Evolutionary conservation across 306 rosid genomes (phyloP).

Genomic region (Sicyos edulis): DNA sequence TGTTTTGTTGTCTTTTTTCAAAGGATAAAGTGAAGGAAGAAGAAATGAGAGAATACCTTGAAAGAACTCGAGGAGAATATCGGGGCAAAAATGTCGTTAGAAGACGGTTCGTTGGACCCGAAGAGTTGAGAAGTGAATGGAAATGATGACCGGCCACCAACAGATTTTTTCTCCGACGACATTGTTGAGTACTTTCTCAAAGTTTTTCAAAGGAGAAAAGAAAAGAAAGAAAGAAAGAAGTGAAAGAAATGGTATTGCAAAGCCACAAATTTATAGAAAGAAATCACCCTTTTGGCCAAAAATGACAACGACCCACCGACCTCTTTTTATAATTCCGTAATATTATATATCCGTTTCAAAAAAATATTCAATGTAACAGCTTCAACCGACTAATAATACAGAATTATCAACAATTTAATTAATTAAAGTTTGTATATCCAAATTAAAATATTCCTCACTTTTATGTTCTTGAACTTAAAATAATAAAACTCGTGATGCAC

Average conservation of each 20-base stretch:
- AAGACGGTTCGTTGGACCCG: slow-evolving; percentile 42
- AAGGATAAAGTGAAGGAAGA: too few species aligned
- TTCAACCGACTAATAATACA: too few species aligned
- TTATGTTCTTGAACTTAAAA: too few species aligned
- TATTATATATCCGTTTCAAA: too few species aligned
- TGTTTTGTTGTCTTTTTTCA: too few species aligned
- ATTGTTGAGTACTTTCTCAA: not conserved
- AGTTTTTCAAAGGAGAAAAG: too few species aligned
- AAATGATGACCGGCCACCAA: slow-evolving; percentile 35
- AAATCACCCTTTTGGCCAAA: not conserved
- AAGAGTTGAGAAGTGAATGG: slow-evolving; percentile 72
- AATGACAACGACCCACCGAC: not conserved
- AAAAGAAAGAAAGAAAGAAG: too few species aligned
- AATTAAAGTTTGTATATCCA: too few species aligned
- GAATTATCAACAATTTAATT: too few species aligned
- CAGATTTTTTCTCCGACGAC: slow-evolving; percentile 30
- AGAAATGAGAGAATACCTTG: slow-evolving; percentile 36
- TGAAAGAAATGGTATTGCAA: not conserved
- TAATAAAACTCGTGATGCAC: too few species aligned
- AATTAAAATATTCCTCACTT: too few species aligned
- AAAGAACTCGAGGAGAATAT: slow-evolving; percentile 41
- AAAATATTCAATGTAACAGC: too few species aligned
- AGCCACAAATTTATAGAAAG: slow-evolving; percentile 10
- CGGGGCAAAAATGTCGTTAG: slow-evolving; percentile 47
- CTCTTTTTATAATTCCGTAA: not conserved